These are phyloP conservation scores for Gaertneriomyces semiglobifer DNA, from an alignment of 192 early-diverging fungal species.

Conservation along the genomic window DNA sequence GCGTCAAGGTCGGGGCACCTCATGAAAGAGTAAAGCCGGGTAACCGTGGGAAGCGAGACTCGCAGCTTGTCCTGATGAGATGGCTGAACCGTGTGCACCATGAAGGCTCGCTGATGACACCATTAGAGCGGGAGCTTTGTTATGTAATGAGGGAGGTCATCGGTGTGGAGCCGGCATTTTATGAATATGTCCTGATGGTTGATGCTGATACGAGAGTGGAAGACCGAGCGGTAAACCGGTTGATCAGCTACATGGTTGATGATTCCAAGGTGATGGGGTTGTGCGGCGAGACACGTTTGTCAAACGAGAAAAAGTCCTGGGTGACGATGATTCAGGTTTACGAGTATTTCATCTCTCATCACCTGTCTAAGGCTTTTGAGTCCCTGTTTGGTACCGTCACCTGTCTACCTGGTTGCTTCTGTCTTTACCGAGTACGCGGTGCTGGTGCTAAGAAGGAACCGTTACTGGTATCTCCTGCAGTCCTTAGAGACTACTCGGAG, in stretches of 20 bases:
- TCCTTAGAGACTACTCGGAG: constrained; percentile 75
- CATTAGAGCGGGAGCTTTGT: constrained; percentile 88
- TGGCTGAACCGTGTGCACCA: constrained; percentile 91
- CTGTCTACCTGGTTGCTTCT: constrained; percentile 80
- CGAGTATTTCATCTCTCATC: constrained; percentile 58
- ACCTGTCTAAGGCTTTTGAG: constrained; percentile 49
- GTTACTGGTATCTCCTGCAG: constrained; percentile 66
- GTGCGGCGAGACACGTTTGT: constrained; percentile 86
- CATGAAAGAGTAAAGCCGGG: constrained; percentile 78
- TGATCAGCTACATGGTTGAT: constrained; percentile 83
- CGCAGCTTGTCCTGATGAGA: constrained; percentile 90
- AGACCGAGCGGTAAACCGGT: constrained; percentile 70
- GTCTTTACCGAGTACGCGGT: constrained; percentile 82
- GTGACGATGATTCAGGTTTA: constrained; percentile 96
- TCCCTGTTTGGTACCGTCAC: constrained; percentile 51
- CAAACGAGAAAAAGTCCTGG: constrained; percentile 84
- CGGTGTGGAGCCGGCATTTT: constrained; percentile 83
- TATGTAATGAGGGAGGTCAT: constrained; percentile 91
- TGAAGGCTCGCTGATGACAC: constrained; percentile 72
- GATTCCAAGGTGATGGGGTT: constrained; percentile 83
- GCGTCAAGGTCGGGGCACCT: constrained; percentile 80
- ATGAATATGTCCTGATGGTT: constrained; percentile 89
- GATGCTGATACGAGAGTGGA: constrained; percentile 86
- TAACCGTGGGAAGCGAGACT: constrained; percentile 94
- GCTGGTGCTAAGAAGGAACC: constrained; percentile 42